These are phyloP conservation scores for Neurospora sp. DNA, from an alignment of 495 filamentous ascomycete genomes.

Conservation along the genomic window DNA sequence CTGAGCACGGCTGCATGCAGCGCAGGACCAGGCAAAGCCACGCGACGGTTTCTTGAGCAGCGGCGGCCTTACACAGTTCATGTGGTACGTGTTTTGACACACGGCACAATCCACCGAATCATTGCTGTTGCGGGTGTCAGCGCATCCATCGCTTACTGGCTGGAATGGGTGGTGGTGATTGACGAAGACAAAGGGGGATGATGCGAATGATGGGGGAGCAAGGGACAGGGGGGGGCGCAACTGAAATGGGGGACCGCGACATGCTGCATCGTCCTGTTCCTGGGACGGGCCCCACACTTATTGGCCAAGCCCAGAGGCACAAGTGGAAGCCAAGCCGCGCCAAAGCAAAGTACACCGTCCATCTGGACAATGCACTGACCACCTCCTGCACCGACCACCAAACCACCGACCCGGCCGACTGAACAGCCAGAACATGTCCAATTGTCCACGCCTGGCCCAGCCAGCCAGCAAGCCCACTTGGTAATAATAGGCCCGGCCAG, in stretches of 20 bases:
- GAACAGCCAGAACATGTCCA: background rate
- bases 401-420: background rate
- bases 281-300: background rate
- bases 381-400: background rate
- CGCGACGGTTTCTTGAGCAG: slow-evolving; percentile 93
- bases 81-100: slow-evolving; percentile 91
- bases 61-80: slow-evolving; percentile 92
- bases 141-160: background rate
- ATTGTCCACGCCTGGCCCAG: background rate
- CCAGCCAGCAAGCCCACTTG: background rate
- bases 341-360: background rate
- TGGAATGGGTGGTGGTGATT: background rate
- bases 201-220: background rate
- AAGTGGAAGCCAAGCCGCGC: background rate
- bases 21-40: slow-evolving; percentile 97
- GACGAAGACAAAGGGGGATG: background rate
- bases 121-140: slow-evolving; percentile 45
- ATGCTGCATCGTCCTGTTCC: background rate
- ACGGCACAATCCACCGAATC: slow-evolving; percentile 97
- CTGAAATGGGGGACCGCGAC: slow-evolving; percentile 4
- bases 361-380: background rate
- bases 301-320: background rate
- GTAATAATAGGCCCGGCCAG: background rate
- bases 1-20: slow-evolving; percentile 85
- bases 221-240: slow-evolving; percentile 3